Percentiles rank a stretch among this genome's conserved stretches.
Evolutionary conservation across 1,284 basidiomycete species (phyloP).

Genomic region (Ganoderma leucocontextum): DNA sequence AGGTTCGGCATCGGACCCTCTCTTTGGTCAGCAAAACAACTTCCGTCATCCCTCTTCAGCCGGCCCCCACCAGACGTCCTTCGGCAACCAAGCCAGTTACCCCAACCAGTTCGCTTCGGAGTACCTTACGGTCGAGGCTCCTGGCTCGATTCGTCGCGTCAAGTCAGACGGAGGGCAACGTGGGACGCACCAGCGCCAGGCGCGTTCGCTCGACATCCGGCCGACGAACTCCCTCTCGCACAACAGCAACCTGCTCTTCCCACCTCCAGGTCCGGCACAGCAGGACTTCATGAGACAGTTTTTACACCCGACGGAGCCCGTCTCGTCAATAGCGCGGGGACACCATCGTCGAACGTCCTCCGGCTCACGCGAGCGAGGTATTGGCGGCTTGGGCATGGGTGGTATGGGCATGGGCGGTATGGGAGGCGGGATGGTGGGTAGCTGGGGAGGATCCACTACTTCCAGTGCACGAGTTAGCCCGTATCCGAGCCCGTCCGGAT

Average conservation of each 20-base stretch:
- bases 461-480: constrained; percentile 53
- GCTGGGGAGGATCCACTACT: constrained; percentile 39
- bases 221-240: constrained; percentile 34
- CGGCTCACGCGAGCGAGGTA: constrained; percentile 55
- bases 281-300: constrained; percentile 56
- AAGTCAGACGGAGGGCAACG: constrained; percentile 60
- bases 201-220: constrained; percentile 36
- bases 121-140: constrained; percentile 58
- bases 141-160: constrained; percentile 41
- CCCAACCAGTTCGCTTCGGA: constrained; percentile 40
- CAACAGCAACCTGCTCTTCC: constrained; percentile 36
- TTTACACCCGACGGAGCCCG: constrained; percentile 51
- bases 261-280: constrained; percentile 50
- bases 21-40: constrained; percentile 25
- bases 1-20: constrained; percentile 40
- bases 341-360: constrained; percentile 69
- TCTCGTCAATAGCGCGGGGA: constrained; percentile 48
- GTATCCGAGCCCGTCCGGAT: constrained; percentile 67
- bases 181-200: constrained; percentile 33
- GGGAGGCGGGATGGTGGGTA: constrained; percentile 33
- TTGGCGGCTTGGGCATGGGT: constrained; percentile 28
- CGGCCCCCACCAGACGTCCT: constrained; percentile 41
- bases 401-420: constrained; percentile 27
- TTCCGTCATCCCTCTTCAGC: constrained; percentile 42
- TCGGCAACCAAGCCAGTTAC: constrained; percentile 40